Percentiles rank a stretch among this genome's conserved stretches.
These are phyloP conservation scores for Claviceps quebecensis DNA, from an alignment of 2,329 filamentous ascomycete species.

Conservation along the genomic window DNA sequence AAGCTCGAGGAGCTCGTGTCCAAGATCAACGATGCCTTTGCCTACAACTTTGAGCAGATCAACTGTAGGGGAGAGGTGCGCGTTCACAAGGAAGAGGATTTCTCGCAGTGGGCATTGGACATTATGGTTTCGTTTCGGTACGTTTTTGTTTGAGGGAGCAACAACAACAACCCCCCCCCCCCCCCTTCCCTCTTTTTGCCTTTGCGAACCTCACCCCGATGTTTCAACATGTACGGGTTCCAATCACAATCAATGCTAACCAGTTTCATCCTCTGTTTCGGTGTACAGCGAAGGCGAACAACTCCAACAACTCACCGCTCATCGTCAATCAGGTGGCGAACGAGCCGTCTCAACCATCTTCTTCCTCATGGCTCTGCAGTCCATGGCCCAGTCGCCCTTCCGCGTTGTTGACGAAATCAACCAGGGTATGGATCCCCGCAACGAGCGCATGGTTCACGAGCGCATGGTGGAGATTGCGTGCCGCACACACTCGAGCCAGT, in stretches of 20 bases:
- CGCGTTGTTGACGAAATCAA: constrained; percentile 99
- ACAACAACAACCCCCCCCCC: neutral
- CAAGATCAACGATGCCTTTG: constrained; percentile 81
- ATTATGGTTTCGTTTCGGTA: constrained; percentile 92
- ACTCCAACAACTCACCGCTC: constrained; percentile 73
- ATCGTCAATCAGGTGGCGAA: constrained; percentile 92
- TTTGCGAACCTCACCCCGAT: neutral
- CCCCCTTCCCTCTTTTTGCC: neutral
- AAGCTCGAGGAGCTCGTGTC: constrained; percentile 61
- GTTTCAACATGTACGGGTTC: neutral
- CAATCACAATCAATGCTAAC: neutral
- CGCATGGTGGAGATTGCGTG: constrained; percentile 98
- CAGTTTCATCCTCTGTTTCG: neutral
- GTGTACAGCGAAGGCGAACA: constrained; percentile 57
- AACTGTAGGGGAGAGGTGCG: constrained; percentile 84
- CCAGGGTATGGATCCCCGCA: constrained; percentile 97
- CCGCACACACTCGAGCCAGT: constrained; percentile 62
- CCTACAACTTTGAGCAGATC: constrained; percentile 86
- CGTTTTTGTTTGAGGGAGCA: constrained; percentile 12
- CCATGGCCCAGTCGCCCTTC: constrained; percentile 86
- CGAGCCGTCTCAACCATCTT: constrained; percentile 95
- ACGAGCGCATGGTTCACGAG: constrained; percentile 95
- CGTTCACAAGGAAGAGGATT: constrained; percentile 82
- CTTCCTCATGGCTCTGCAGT: constrained; percentile 95
- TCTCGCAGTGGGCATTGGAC: constrained; percentile 85